Percentiles rank a stretch among this genome's conserved stretches.
Evolutionary conservation across 2,329 filamentous ascomycete species (phyloP).

Genomic region (Scleromitrula shiraiana): DNA sequence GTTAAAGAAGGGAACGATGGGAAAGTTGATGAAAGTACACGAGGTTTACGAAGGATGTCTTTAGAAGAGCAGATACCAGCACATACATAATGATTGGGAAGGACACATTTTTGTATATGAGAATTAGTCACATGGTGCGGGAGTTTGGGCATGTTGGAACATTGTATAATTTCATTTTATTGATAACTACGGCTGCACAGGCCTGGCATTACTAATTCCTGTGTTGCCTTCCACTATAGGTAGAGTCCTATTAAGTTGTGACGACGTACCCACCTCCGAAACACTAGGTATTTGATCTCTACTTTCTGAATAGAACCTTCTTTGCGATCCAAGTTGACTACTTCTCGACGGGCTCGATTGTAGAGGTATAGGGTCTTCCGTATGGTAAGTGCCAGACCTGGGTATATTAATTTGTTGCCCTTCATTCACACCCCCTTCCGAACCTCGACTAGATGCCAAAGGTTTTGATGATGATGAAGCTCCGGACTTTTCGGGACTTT

Average conservation of each 20-base stretch:
- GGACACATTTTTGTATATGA: background rate
- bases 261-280: background rate
- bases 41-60: constrained; percentile 17
- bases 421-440: background rate
- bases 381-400: no score
- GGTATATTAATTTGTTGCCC: no score
- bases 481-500: background rate
- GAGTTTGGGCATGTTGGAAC: background rate
- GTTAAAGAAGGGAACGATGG: constrained; percentile 9
- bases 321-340: background rate
- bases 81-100: background rate
- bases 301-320: background rate
- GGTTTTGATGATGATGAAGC: constrained; percentile 1
- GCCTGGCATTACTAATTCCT: background rate
- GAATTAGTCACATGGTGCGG: background rate
- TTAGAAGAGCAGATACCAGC: constrained; percentile 17
- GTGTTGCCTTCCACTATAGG: background rate
- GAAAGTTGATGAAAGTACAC: constrained; percentile 15
- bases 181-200: background rate
- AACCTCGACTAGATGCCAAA: background rate
- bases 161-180: background rate
- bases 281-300: background rate
- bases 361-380: no score
- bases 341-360: no score
- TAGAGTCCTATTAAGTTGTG: background rate